A percentile compares a stretch with the other conserved stretches of the same genome.
These are phyloP conservation scores for Piper betle DNA, from an alignment of 164 flowering plant species.

Conservation along the genomic window DNA sequence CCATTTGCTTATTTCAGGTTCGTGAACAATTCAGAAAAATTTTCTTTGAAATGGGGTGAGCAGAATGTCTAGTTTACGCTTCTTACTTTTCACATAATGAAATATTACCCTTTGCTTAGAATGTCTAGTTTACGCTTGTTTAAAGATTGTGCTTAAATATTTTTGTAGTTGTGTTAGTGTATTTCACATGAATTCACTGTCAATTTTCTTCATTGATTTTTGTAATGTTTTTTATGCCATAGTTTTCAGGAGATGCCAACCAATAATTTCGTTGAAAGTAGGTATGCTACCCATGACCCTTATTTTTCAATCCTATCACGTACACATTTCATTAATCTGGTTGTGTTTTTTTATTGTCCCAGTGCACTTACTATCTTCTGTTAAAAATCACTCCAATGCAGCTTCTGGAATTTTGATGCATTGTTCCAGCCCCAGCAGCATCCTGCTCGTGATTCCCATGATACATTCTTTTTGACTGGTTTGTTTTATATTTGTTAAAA, in stretches of 20 bases:
- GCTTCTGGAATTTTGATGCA: conserved; percentile 97
- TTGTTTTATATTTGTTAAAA: neutral
- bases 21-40: conserved; percentile 55
- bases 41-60: conserved; percentile 84
- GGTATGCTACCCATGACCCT: conserved; percentile 20
- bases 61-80: neutral
- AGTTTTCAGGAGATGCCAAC: conserved; percentile 99
- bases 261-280: conserved; percentile 85
- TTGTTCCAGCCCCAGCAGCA: conserved; percentile 98
- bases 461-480: conserved; percentile 87
- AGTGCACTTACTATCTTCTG: neutral
- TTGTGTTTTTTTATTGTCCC: neutral
- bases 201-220: neutral
- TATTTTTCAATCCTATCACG: neutral
- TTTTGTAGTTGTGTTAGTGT: neutral
- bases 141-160: neutral
- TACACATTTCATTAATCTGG: neutral
- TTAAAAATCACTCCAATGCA: conserved; percentile 8
- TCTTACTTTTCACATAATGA: no score
- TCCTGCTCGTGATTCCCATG: conserved; percentile 99
- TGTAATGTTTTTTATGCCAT: conserved; percentile 12
- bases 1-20: conserved; percentile 37
- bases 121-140: neutral
- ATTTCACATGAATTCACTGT: no score
- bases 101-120: no score